Base-by-base conservation (phyloP, 345 rosid genomes). In the Balakata baccata region DNA sequence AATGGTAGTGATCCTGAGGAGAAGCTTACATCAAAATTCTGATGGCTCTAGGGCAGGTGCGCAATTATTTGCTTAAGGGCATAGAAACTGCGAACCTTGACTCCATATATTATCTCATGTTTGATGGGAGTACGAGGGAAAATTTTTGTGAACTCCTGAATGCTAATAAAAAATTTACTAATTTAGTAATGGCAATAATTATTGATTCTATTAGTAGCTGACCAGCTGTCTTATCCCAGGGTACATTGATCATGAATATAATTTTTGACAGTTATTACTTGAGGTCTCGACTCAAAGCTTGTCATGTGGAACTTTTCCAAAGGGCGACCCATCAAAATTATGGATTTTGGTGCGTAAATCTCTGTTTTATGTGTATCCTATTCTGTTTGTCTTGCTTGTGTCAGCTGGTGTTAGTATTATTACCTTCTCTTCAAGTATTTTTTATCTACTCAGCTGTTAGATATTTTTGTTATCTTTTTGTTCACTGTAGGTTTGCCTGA, bases 241-340 rank as follows among this genome's bases (percentile, higher is more conserved):
- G 11, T 68, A 54, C 60, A 58, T 37, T 68, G 38, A 54, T 20
- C 64, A 63, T 60, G 46, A 0, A 20, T 56, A 2, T 34, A 14
- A 29, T 13, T 72, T 73, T 52, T 59, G 78, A 34, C 90, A 92
- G 97, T 87, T 74, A 76, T 94, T 66, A 86, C 93, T 62, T 97
- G 95, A 73, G 98, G 98, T 71, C 89, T 94, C 68, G 97, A 94
- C 85, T 88, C 95, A 9, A 94, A 90, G 81, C 90, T 94, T 72
- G 68, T 92, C 75, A 81, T 86, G 81, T 94, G 98, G 98, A 97
- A 94, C 89, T 94, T 94, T 79, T 90, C 95, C 60, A 90, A 86
- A 80, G 97, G 97, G 38, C 87, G 92, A 17, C 79, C 90, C 2
- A 76, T 77, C 78, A 92, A 88, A 82, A 81, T 79, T 76, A 59